Percentiles rank a stretch among this genome's conserved stretches.
These are phyloP conservation scores for Trametes meyenii DNA, from an alignment of 768 basidiomycete genomes.

Conservation along the genomic window DNA sequence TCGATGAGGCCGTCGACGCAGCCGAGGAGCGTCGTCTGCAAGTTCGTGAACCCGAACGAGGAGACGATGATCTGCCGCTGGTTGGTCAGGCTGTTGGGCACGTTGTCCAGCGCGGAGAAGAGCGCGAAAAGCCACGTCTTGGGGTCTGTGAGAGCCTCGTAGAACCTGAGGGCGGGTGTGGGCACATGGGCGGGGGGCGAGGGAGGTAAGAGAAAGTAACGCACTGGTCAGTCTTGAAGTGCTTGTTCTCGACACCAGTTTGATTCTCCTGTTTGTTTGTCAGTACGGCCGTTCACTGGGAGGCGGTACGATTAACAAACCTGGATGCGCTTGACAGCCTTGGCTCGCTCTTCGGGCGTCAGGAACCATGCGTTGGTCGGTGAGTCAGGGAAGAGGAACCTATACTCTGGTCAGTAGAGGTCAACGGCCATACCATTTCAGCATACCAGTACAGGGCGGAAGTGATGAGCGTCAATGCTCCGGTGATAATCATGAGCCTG, in stretches of 20 bases:
- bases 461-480: slow-evolving; percentile 55
- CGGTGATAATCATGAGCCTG: slow-evolving; percentile 75
- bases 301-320: slow-evolving; percentile 32
- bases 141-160: slow-evolving; percentile 66
- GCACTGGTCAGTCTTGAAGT: slow-evolving; percentile 79
- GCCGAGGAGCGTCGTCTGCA: slow-evolving; percentile 71
- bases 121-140: slow-evolving; percentile 81
- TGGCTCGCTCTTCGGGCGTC: slow-evolving; percentile 59
- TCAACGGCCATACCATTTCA: no score
- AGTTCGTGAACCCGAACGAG: slow-evolving; percentile 62
- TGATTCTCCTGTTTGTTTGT: slow-evolving; percentile 57
- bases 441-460: slow-evolving; percentile 55
- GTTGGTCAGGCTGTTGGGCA: slow-evolving; percentile 70
- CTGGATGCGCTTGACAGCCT: slow-evolving; percentile 68
- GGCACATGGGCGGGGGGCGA: background rate
- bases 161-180: slow-evolving; percentile 48
- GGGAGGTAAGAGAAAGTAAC: slow-evolving; percentile 30
- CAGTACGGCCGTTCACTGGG: background rate
- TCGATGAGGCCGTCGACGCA: slow-evolving; percentile 68
- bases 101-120: slow-evolving; percentile 60
- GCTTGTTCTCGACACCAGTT: slow-evolving; percentile 82
- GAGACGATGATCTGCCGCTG: slow-evolving; percentile 66
- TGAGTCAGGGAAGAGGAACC: slow-evolving; percentile 74
- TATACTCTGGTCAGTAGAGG: slow-evolving; percentile 27
- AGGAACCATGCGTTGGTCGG: slow-evolving; percentile 79